Evolutionary conservation across 2,329 filamentous ascomycete species (phyloP).

Genomic region (Penicillium sp.): DNA sequence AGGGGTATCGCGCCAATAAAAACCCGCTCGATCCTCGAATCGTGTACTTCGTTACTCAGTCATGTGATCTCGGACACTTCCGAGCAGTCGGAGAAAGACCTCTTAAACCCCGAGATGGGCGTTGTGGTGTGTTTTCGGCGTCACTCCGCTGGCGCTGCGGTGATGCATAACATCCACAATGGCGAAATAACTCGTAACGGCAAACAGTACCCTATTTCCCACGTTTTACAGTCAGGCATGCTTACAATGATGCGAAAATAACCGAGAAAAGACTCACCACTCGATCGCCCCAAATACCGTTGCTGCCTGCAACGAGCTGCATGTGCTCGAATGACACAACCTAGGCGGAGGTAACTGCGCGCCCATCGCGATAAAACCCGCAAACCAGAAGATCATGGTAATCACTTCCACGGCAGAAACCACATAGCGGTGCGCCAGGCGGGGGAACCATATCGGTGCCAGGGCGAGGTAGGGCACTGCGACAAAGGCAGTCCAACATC

Average conservation of each 20-base stretch:
- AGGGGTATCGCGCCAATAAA: conserved; percentile 3
- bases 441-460: conserved; percentile 60
- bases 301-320: conserved; percentile 56
- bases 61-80: too few relatives aligned
- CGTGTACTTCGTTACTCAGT: too few relatives aligned
- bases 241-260: not conserved
- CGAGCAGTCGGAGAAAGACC: too few relatives aligned
- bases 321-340: conserved; percentile 54
- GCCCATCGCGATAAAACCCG: conserved; percentile 74
- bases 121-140: conserved; percentile 24
- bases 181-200: conserved; percentile 49
- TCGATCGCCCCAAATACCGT: conserved; percentile 49
- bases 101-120: conserved; percentile 21
- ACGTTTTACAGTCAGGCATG: not conserved
- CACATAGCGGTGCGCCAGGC: conserved; percentile 60
- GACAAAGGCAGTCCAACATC: conserved; percentile 70
- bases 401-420: conserved; percentile 66
- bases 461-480: conserved; percentile 65
- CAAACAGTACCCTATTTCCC: conserved; percentile 41
- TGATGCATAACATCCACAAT: conserved; percentile 47
- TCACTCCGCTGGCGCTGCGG: conserved; percentile 28
- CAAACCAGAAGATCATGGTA: conserved; percentile 87
- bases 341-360: conserved; percentile 57
- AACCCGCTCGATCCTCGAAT: not conserved
- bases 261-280: conserved; percentile 37